Evolutionary conservation across 1,139 yeast species (phyloP).

Genomic region (Blastobotrys persicus): DNA sequence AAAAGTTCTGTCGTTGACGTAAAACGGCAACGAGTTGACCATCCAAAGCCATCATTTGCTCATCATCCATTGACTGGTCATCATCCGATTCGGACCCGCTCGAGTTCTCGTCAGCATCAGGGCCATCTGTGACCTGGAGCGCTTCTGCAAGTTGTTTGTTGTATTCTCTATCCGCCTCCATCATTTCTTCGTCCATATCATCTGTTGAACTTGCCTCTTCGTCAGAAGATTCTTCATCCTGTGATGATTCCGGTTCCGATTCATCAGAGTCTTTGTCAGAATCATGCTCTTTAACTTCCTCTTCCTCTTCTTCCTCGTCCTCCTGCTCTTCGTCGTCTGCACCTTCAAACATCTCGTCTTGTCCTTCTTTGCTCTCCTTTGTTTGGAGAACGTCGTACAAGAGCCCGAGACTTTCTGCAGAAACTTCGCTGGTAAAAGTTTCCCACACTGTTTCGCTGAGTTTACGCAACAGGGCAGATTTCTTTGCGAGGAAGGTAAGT

Average conservation of each 20-base stretch:
- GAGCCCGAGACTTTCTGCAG: constrained; percentile 51
- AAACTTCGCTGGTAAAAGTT: constrained; percentile 48
- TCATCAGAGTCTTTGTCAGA: constrained; percentile 23
- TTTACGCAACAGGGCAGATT: constrained; percentile 67
- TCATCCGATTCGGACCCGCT: constrained; percentile 48
- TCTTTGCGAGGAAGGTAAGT: constrained; percentile 70
- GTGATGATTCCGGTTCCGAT: constrained; percentile 30
- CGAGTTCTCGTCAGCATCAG: constrained; percentile 39
- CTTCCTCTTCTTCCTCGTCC: constrained; percentile 41
- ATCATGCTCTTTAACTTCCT: constrained; percentile 37
- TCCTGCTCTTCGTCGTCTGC: constrained; percentile 43
- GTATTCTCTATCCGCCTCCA: constrained; percentile 49
- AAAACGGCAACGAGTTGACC: constrained; percentile 80
- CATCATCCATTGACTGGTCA: constrained; percentile 91
- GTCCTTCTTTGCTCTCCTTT: constrained; percentile 82
- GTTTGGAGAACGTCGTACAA: constrained; percentile 67
- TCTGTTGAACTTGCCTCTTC: constrained; percentile 26
- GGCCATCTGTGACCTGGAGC: constrained; percentile 49
- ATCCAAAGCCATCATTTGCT: constrained; percentile 94
- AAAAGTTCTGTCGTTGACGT: constrained; percentile 50
- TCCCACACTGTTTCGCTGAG: constrained; percentile 79
- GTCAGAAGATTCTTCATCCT: constrained; percentile 32
- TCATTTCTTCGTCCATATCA: constrained; percentile 49
- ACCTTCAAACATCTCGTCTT: constrained; percentile 67
- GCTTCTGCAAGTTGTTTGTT: constrained; percentile 76